Evolutionary conservation across 768 basidiomycete genomes (phyloP).

Genomic region (Termitomyces sp.): DNA sequence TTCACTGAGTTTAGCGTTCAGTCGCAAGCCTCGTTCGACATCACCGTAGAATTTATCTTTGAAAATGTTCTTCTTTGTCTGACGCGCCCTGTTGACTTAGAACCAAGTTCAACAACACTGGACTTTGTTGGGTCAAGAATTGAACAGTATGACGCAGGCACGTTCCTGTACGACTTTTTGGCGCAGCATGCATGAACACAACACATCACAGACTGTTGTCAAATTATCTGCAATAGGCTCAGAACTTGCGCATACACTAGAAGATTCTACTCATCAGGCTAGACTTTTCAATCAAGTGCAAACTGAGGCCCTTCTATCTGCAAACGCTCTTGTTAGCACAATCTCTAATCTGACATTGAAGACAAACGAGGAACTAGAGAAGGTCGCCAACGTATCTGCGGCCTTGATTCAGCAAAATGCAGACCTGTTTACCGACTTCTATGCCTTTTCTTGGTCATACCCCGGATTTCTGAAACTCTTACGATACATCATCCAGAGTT

Average conservation of each 20-base stretch:
- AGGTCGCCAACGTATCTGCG: constrained; percentile 38
- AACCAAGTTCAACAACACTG: constrained; percentile 8
- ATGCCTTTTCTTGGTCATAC: constrained; percentile 3
- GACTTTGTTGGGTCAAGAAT: constrained; percentile 6
- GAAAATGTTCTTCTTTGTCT: not conserved
- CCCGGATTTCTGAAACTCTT: not conserved
- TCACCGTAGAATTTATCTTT: constrained; percentile 6
- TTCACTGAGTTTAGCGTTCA: constrained; percentile 2
- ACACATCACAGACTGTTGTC: constrained; percentile 13
- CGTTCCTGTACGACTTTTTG: not conserved
- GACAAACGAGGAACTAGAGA: constrained; percentile 36
- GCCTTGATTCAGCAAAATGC: constrained; percentile 22
- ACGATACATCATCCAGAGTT: constrained; percentile 8
- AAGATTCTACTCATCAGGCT: constrained; percentile 17
- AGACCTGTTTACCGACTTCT: constrained; percentile 13
- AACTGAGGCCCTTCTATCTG: constrained; percentile 26
- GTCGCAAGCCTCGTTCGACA: constrained; percentile 8
- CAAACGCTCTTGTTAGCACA: constrained; percentile 26
- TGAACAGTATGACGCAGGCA: constrained; percentile 11
- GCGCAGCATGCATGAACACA: not conserved
- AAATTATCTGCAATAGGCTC: constrained; percentile 15
- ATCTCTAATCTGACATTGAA: constrained; percentile 31
- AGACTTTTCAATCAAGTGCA: constrained; percentile 22
- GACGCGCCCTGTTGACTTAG: not conserved
- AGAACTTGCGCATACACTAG: constrained; percentile 22